These are phyloP conservation scores for Eimeria maxima DNA, from an alignment of 169 alveolate genomes.

Conservation along the genomic window DNA sequence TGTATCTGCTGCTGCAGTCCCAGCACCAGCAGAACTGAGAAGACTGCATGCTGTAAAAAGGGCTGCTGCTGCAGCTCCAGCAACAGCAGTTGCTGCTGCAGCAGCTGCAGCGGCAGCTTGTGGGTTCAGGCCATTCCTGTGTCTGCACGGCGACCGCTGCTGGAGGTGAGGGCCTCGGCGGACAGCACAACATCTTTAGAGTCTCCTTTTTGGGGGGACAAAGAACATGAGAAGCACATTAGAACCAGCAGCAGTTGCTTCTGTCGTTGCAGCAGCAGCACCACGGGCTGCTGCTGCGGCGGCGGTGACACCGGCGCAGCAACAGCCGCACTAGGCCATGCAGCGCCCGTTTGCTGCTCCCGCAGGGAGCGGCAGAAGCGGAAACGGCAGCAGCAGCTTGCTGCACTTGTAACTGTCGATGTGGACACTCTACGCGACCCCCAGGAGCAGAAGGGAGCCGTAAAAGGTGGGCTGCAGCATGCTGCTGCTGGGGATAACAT, in stretches of 20 bases:
- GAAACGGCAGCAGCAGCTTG: background rate
- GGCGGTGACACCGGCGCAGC: background rate
- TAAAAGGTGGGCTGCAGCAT: background rate
- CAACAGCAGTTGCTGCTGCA: conserved; percentile 49
- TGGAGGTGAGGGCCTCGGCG: background rate
- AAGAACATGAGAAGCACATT: no score
- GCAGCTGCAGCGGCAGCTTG: background rate
- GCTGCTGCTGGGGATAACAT: conserved; percentile 45
- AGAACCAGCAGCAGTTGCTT: no score
- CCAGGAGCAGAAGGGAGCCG: background rate
- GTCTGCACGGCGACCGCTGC: conserved; percentile 1
- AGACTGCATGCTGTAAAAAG: background rate
- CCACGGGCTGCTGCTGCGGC: background rate
- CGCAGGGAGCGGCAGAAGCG: background rate
- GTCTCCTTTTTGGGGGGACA: background rate
- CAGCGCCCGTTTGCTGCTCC: background rate
- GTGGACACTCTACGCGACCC: background rate
- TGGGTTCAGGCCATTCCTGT: background rate
- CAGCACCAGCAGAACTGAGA: conserved; percentile 30
- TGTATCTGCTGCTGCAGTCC: background rate
- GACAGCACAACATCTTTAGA: background rate
- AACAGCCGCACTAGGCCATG: conserved; percentile 16
- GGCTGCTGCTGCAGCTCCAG: conserved; percentile 30
- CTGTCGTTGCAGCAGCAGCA: no score
- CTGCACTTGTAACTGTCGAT: background rate